Conservation (phyloP, 495 filamentous ascomycete species). For the Delitschia confertaspora region DNA sequence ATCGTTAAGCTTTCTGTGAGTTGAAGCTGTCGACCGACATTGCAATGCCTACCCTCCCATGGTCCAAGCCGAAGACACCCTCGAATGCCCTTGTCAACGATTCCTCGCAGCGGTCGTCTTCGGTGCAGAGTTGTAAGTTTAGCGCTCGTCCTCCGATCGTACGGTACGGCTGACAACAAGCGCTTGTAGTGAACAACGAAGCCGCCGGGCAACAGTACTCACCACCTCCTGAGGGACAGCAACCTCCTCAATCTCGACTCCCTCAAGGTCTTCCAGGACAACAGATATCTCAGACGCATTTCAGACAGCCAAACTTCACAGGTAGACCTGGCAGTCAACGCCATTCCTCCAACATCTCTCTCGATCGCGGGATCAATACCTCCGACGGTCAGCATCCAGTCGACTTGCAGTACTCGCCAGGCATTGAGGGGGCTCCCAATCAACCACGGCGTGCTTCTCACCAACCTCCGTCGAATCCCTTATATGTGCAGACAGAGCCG, state of each 20-base stretch:
- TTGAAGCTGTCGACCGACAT: conserved; percentile 23
- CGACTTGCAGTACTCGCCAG: conserved; percentile 9
- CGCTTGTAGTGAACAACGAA: conserved; percentile 27
- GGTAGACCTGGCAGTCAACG: conserved; percentile 21
- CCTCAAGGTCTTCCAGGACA: conserved; percentile 9
- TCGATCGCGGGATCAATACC: conserved; percentile 13
- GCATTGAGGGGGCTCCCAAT: conserved; percentile 8
- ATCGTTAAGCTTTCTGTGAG: conserved; percentile 11
- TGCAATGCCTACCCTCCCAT: conserved; percentile 27
- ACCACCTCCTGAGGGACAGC: conserved; percentile 21
- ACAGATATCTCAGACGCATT: conserved; percentile 9
- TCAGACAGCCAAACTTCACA: conserved; percentile 21
- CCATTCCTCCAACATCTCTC: conserved; percentile 22
- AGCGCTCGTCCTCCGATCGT: conserved; percentile 5
- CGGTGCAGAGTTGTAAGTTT: conserved; percentile 27
- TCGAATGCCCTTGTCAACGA: conserved; percentile 25
- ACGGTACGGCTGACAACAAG: conserved; percentile 25
- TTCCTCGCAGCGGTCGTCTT: conserved; percentile 21
- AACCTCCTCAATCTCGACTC: conserved; percentile 5
- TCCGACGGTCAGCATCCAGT: neutral
- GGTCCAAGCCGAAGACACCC: conserved; percentile 26
- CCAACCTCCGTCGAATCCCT: conserved; percentile 12
- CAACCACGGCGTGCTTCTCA: conserved; percentile 21
- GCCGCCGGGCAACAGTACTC: conserved; percentile 19
- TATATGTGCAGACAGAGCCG: conserved; percentile 11